Evolutionary conservation across 75 land plant genomes (phyloP), one percentile per base, ranked within the genome.

Genomic region (Larix kaempferi): DNA sequence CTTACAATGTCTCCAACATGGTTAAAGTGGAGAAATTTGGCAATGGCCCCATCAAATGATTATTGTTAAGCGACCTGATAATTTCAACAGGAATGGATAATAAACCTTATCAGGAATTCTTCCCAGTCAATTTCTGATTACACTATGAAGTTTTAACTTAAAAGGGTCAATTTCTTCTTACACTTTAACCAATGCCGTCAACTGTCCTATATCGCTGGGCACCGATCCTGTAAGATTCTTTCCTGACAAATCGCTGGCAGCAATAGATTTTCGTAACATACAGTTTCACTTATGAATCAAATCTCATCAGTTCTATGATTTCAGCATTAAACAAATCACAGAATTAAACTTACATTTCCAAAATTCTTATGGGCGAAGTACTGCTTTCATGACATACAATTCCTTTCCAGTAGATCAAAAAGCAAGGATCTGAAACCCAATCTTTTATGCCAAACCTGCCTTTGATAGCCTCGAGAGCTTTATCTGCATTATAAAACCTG

Each of bases 401-500:
- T 65, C 69, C 69, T 16, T 65, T 21, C 69, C 69, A 65, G 17
- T 17, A 19, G 6, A 13, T 1, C 4, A 0, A 5, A 16, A 65
- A 65, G n/a, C 69, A 65, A 14, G 69, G 69, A 35, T 65, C 39
- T 3, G 69, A 65, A 33, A 35, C 14, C 69, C 69, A 65, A 65
- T 35, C 35, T 4, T 35, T 4, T 3, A 65, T 35, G 5, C 14
- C 16, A 35, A 65, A 16, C 13, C 17, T 16, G 4, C 17, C 5
- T 15, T 15, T 33, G 0, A 65, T 3, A 29, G 5, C 3, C 2
- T 5, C 21, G 1, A 65, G 67, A 29, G 67, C 67, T 64, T 64
- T 10, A 64, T 10, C 69, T 65, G 39, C 21, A 26, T 29, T 1
- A 29, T 29, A 0, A 29, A 1, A 29, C 0, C 33, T 29, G 1